Evolutionary conservation across 768 basidiomycete genomes (phyloP).

Genomic region (Tulasnella calospora): DNA sequence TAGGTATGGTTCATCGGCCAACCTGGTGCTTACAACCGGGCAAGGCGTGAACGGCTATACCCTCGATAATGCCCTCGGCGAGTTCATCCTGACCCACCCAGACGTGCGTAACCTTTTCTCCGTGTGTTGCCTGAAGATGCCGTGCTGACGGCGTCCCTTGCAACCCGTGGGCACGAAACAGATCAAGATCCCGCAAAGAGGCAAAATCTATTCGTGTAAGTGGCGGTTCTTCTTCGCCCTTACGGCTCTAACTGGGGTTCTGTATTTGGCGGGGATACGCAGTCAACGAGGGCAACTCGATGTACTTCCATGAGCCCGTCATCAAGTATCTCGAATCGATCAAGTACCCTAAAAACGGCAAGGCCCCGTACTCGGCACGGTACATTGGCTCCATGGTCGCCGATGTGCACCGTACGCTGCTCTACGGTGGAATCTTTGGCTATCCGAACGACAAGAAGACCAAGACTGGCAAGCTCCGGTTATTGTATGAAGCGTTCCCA

Average conservation of each 20-base stretch:
- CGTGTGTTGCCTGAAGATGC: neutral
- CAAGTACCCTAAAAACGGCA: constrained; percentile 77
- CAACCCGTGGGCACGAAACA: constrained; percentile 33
- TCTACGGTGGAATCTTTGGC: constrained; percentile 98
- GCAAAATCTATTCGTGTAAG: constrained; percentile 90
- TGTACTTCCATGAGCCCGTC: constrained; percentile 86
- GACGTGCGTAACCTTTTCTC: constrained; percentile 49
- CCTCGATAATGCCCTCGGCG: constrained; percentile 88
- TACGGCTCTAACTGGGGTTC: neutral
- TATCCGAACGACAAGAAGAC: constrained; percentile 98
- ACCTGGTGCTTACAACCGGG: constrained; percentile 91
- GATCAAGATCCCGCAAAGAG: constrained; percentile 90
- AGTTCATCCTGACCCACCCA: constrained; percentile 98
- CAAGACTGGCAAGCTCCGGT: constrained; percentile 88
- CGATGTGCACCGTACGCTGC: constrained; percentile 90
- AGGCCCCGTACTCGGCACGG: constrained; percentile 79
- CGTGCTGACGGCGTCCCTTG: neutral
- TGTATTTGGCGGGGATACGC: neutral
- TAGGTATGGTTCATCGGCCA: constrained; percentile 92
- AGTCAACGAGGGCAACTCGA: constrained; percentile 94
- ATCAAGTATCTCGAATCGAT: constrained; percentile 79
- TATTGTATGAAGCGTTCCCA: constrained; percentile 96
- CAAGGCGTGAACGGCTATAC: constrained; percentile 98
- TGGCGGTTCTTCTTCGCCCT: neutral
- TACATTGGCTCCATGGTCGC: constrained; percentile 99